Evolutionary conservation across 2,329 filamentous ascomycete genomes (phyloP).

Genomic region (Cryphonectria nitschkei): DNA sequence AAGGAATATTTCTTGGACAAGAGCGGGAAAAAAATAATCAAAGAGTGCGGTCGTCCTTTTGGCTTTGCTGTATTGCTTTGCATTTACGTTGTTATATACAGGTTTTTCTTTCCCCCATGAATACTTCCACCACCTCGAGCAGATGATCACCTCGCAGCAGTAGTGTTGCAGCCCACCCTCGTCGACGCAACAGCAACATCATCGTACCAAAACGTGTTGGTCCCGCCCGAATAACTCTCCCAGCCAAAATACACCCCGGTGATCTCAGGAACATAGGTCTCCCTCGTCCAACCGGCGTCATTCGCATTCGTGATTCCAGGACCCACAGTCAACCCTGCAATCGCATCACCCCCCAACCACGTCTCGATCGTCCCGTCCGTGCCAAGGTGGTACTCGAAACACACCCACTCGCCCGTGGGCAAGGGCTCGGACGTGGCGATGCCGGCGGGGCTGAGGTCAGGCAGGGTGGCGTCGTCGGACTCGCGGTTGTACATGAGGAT

Average conservation of each 20-base stretch:
- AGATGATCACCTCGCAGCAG: neutral
- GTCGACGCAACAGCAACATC: slow-evolving; percentile 55
- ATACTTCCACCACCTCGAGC: neutral
- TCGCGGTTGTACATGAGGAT: slow-evolving; percentile 70
- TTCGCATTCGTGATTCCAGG: slow-evolving; percentile 54
- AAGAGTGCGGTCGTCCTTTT: neutral
- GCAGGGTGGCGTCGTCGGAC: slow-evolving; percentile 64
- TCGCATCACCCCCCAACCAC: slow-evolving; percentile 57
- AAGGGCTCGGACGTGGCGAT: slow-evolving; percentile 58
- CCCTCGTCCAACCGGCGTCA: slow-evolving; percentile 56
- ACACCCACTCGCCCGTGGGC: slow-evolving; percentile 56
- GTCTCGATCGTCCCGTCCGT: slow-evolving; percentile 63
- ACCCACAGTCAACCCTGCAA: slow-evolving; percentile 55
- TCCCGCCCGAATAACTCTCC: slow-evolving; percentile 64
- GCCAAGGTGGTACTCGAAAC: slow-evolving; percentile 64
- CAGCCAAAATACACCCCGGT: slow-evolving; percentile 64
- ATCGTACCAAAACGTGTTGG: slow-evolving; percentile 67
- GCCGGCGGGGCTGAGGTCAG: slow-evolving; percentile 62
- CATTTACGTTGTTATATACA: neutral
- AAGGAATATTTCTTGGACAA: neutral
- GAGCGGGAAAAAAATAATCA: neutral
- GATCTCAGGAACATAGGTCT: slow-evolving; percentile 53
- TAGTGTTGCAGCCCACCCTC: slow-evolving; percentile 50
- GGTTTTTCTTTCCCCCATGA: neutral
- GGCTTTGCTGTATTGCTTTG: neutral